A percentile compares a stretch with the other conserved stretches of the same genome.
Conservation (phyloP, 2,329 filamentous ascomycete species). For the Nothomitra cinnamomea region DNA sequence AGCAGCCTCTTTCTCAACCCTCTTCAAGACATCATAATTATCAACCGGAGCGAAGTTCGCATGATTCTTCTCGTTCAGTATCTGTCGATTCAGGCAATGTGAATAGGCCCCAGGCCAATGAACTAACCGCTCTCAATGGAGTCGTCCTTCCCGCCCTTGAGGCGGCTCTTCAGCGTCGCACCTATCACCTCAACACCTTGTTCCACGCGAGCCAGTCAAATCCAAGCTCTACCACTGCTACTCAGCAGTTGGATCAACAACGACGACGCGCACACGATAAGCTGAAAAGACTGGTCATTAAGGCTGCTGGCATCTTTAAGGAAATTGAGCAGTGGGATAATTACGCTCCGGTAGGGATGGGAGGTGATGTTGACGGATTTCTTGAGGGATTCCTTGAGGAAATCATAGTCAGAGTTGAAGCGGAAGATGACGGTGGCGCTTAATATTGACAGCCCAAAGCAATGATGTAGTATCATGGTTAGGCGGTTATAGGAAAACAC, state of each 20-base stretch:
- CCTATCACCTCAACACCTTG: slow-evolving; percentile 32
- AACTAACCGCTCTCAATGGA: slow-evolving; percentile 73
- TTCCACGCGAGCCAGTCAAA: not conserved
- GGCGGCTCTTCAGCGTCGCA: slow-evolving; percentile 69
- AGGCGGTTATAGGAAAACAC: too few relatives aligned
- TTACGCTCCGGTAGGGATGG: slow-evolving; percentile 81
- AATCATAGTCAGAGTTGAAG: slow-evolving; percentile 79
- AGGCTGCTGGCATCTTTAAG: slow-evolving; percentile 66
- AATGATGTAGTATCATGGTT: too few relatives aligned
- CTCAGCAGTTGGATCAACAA: slow-evolving; percentile 36
- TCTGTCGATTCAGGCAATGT: not conserved
- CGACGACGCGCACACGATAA: slow-evolving; percentile 70
- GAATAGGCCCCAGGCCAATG: slow-evolving; percentile 17
- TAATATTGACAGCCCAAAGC: too few relatives aligned
- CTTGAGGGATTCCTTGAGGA: slow-evolving; percentile 88
- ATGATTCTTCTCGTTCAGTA: not conserved
- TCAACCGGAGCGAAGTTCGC: slow-evolving; percentile 6
- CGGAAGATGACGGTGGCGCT: slow-evolving; percentile 48
- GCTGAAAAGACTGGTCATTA: slow-evolving; percentile 63
- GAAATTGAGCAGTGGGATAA: slow-evolving; percentile 85
- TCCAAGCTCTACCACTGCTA: not conserved
- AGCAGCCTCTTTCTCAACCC: slow-evolving; percentile 13
- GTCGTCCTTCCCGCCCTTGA: slow-evolving; percentile 89
- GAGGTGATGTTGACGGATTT: slow-evolving; percentile 72
- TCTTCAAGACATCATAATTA: slow-evolving; percentile 7